Base-by-base conservation (phyloP, 179 eudicot species). In the Gypsophila paniculata region DNA sequence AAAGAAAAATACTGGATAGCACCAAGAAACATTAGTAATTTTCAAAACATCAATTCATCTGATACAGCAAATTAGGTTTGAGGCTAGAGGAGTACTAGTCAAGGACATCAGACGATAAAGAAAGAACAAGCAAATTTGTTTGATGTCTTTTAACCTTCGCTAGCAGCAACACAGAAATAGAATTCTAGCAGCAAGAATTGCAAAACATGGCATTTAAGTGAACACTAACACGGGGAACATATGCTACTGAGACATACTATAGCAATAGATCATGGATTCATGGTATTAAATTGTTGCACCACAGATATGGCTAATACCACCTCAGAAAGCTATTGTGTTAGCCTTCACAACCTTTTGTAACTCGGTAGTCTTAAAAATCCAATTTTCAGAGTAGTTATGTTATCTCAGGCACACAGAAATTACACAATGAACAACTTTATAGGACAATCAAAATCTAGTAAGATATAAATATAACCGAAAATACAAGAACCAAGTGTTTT, bases 141-240 rank as follows among this genome's bases (percentile, higher is more conserved):
- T 39, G 10, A 39, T 39, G 44, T 39, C 44, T 29, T 39, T 61
- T 26, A 17, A 61, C 65, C 65, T 26, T 61, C 17, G 1, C 8
- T 5, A 18, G 26, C 60, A 55, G 60, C 22, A 19, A 55, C 8
- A n/a, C n/a, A n/a, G n/a, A n/a, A n/a, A n/a, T n/a, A n/a, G n/a
- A n/a, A n/a, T n/a, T n/a, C n/a, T n/a, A n/a, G n/a, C n/a, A n/a
- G n/a, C n/a, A n/a, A n/a, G 26, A 19, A 55, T 55, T 19, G 19
- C 26, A 39, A 26, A 61, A 61, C 26, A 58, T 22, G 42, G 49
- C 49, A 36, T 63, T 34, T 63, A 25, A 63, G 68, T 34, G 25
- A 63, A 63, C 14, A 63, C 49, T 36, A 69, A 14, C 65, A 61
- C 13, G 65, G n/a, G 14, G 29, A 61, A 13, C n/a, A 14, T 3